Percentiles rank a stretch among this genome's conserved stretches.
These are phyloP conservation scores for Diatrype stigma DNA, from an alignment of 2,329 filamentous ascomycete species.

Conservation along the genomic window DNA sequence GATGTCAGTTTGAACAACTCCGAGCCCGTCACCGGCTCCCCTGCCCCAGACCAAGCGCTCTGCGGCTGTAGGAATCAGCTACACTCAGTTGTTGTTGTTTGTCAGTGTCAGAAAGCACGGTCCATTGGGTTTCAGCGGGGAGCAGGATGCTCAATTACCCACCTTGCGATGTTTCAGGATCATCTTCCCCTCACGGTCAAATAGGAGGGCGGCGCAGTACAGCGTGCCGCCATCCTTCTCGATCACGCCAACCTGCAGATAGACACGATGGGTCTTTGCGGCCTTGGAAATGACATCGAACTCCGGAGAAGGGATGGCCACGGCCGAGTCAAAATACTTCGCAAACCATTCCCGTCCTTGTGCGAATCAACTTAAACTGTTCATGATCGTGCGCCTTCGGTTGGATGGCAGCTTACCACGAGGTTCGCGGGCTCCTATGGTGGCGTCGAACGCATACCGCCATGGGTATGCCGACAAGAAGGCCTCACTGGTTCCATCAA, in stretches of 20 bases:
- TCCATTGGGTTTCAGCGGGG: neutral
- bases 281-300: constrained; percentile 28
- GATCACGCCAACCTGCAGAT: constrained; percentile 35
- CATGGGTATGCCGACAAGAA: constrained; percentile 40
- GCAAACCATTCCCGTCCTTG: constrained; percentile 37
- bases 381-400: neutral
- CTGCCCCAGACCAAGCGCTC: constrained; percentile 43
- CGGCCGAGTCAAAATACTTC: constrained; percentile 34
- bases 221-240: constrained; percentile 37
- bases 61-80: constrained; percentile 37
- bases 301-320: constrained; percentile 34
- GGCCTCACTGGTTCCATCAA: constrained; percentile 26
- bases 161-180: constrained; percentile 36
- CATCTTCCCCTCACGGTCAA: constrained; percentile 31
- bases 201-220: constrained; percentile 35
- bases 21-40: constrained; percentile 35
- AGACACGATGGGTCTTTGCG: constrained; percentile 31
- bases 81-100: constrained; percentile 4
- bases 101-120: no score
- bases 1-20: constrained; percentile 35
- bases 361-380: constrained; percentile 4
- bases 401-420: constrained; percentile 25
- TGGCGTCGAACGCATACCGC: constrained; percentile 39
- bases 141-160: neutral
- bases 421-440: constrained; percentile 35